Percentiles rank a stretch among this genome's conserved stretches.
These are phyloP conservation scores for Dryadomyces quercus-mongolicae DNA, from an alignment of 2,329 filamentous ascomycete species.

Conservation along the genomic window DNA sequence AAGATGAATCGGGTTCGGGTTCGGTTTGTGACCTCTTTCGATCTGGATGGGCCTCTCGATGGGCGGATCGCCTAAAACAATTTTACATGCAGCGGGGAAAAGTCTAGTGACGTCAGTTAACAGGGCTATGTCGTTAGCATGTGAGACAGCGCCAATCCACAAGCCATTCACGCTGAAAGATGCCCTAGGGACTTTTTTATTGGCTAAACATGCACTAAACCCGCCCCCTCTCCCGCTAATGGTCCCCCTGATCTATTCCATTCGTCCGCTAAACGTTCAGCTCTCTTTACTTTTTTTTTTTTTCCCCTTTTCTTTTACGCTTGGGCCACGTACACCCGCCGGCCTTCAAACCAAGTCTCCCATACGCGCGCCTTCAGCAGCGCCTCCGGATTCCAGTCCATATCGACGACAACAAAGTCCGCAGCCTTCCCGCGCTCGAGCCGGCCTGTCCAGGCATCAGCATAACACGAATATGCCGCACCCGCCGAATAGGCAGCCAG, in stretches of 20 bases:
- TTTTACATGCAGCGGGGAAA: not conserved
- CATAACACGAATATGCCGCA: slow-evolving; percentile 45
- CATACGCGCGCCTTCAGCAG: slow-evolving; percentile 31
- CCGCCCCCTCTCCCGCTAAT: too few relatives aligned
- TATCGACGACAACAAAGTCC: slow-evolving; percentile 44
- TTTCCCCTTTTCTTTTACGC: not conserved
- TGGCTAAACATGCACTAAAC: too few relatives aligned
- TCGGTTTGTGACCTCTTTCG: too few relatives aligned
- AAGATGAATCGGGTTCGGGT: too few relatives aligned
- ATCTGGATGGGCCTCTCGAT: too few relatives aligned
- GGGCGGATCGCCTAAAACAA: not conserved
- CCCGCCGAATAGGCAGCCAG: slow-evolving; percentile 41
- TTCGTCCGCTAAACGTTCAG: not conserved
- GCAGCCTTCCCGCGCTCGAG: slow-evolving; percentile 40
- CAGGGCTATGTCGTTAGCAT: not conserved
- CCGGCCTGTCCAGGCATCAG: slow-evolving; percentile 39
- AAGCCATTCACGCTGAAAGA: not conserved
- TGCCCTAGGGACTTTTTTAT: not conserved
- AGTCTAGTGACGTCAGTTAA: not conserved
- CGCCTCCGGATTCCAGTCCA: slow-evolving; percentile 33
- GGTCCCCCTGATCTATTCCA: too few relatives aligned
- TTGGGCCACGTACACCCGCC: slow-evolving; percentile 20
- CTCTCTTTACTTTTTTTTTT: not conserved
- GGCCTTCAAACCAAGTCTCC: slow-evolving; percentile 43
- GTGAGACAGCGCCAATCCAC: not conserved